Conservation (phyloP, 441 rosid species). For the Eruca vesicaria region DNA sequence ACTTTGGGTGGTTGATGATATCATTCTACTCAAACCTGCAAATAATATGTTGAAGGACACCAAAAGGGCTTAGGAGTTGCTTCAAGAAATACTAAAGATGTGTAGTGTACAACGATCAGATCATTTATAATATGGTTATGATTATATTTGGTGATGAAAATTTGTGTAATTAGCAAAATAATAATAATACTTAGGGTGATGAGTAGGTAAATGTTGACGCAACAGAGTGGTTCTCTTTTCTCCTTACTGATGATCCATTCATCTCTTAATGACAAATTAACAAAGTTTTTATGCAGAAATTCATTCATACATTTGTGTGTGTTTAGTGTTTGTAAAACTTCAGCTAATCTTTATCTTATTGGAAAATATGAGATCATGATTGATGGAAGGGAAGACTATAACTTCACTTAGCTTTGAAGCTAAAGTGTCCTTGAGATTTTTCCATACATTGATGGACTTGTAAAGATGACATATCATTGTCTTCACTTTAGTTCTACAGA, state of each 20-base stretch:
- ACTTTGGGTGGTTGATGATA: constrained; percentile 13
- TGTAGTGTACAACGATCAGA: constrained; percentile 15
- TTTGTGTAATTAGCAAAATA: constrained; percentile 1
- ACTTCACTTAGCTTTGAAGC: constrained; percentile 53
- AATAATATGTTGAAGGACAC: constrained; percentile 7
- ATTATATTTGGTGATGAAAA: constrained; percentile 23
- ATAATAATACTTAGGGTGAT: constrained; percentile 3
- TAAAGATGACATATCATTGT: constrained; percentile 41
- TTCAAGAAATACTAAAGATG: constrained; percentile 28
- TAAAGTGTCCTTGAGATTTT: constrained; percentile 29
- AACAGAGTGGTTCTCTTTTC: constrained; percentile 19
- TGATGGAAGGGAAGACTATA: constrained; percentile 17
- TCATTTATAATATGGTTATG: constrained; percentile 8
- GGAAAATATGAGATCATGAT: constrained; percentile 21
- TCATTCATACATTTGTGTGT: background rate
- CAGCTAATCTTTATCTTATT: background rate
- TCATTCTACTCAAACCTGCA: constrained; percentile 2
- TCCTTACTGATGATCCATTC: constrained; percentile 17
- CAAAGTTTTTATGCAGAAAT: background rate
- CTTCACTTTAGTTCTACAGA: constrained; percentile 20
- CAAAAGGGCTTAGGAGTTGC: constrained; percentile 14
- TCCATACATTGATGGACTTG: constrained; percentile 5
- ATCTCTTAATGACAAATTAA: background rate
- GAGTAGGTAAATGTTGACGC: constrained; percentile 33
- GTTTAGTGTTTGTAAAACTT: background rate